These are phyloP conservation scores for Amyloporia xantha DNA, from an alignment of 768 basidiomycete species.

Conservation along the genomic window DNA sequence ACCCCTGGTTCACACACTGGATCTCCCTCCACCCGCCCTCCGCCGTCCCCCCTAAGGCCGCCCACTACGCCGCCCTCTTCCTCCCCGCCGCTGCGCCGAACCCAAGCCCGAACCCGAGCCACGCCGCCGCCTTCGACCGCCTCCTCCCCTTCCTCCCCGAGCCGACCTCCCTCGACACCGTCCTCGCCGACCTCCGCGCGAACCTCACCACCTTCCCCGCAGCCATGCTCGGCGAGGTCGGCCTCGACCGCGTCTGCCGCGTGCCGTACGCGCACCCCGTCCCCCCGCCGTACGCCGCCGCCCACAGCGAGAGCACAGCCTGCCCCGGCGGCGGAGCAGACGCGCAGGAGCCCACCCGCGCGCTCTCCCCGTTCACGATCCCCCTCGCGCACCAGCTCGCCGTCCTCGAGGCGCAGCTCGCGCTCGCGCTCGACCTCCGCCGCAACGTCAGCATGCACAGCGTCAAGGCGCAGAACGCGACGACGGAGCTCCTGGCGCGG, in stretches of 20 bases:
- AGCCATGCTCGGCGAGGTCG: conserved; percentile 91
- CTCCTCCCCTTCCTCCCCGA: conserved; percentile 66
- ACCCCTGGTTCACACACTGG: conserved; percentile 89
- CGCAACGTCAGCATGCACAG: conserved; percentile 85
- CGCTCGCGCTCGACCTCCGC: conserved; percentile 71
- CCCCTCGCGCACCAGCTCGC: conserved; percentile 75
- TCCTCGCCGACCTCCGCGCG: conserved; percentile 52
- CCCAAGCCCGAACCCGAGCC: conserved; percentile 11
- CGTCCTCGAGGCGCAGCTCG: conserved; percentile 79
- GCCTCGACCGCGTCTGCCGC: conserved; percentile 77
- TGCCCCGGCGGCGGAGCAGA: background rate
- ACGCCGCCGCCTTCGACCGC: conserved; percentile 40
- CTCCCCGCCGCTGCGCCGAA: conserved; percentile 29
- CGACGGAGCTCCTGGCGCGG: conserved; percentile 54
- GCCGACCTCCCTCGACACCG: conserved; percentile 53
- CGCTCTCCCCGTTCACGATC: conserved; percentile 71
- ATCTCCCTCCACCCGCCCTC: conserved; percentile 44
- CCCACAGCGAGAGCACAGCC: conserved; percentile 1
- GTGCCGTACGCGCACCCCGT: conserved; percentile 54
- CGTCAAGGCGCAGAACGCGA: conserved; percentile 68
- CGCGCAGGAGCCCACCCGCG: conserved; percentile 30
- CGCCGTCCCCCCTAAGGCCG: conserved; percentile 42
- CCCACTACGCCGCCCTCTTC: conserved; percentile 74
- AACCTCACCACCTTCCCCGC: conserved; percentile 56
- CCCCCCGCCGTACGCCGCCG: conserved; percentile 12